phyloP scores from a whole-genome alignment of 2,329 filamentous ascomycete species.

The Chrysoporthe deuterocubensis region DNA sequence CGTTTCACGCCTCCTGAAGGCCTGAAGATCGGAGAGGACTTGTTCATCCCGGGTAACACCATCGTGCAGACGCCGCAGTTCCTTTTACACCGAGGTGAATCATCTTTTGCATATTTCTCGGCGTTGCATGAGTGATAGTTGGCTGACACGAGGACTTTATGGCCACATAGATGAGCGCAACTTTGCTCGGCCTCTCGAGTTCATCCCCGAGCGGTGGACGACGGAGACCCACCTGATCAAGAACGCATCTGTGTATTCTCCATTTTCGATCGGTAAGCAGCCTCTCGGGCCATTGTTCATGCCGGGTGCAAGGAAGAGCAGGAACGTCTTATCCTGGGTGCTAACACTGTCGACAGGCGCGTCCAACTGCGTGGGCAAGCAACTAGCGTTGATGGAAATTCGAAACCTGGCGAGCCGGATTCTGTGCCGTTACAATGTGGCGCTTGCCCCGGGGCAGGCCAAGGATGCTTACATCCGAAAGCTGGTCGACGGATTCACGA shows the following conservation, averaged over 20 bases:
- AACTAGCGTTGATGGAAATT: constrained; percentile 25
- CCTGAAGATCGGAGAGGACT: constrained; percentile 16
- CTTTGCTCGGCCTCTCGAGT: constrained; percentile 34
- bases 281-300: neutral
- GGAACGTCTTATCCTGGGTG: neutral
- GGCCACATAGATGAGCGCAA: constrained; percentile 19
- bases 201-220: constrained; percentile 42
- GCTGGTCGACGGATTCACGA: constrained; percentile 25
- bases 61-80: constrained; percentile 20
- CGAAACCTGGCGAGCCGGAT: constrained; percentile 22
- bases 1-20: constrained; percentile 17
- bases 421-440: constrained; percentile 17
- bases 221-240: constrained; percentile 36
- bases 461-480: constrained; percentile 15
- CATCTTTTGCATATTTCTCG: neutral
- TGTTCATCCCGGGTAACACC: constrained; percentile 20
- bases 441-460: constrained; percentile 22
- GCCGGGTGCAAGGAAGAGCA: neutral
- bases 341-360: constrained; percentile 15
- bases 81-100: constrained; percentile 19
- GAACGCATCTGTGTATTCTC: constrained; percentile 27
- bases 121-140: neutral
- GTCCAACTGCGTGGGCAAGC: constrained; percentile 25
- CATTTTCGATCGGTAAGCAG: constrained; percentile 24
- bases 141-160: no score